Evolutionary conservation across 768 basidiomycete genomes (phyloP).

Genomic region (Kwoniella europaea): DNA sequence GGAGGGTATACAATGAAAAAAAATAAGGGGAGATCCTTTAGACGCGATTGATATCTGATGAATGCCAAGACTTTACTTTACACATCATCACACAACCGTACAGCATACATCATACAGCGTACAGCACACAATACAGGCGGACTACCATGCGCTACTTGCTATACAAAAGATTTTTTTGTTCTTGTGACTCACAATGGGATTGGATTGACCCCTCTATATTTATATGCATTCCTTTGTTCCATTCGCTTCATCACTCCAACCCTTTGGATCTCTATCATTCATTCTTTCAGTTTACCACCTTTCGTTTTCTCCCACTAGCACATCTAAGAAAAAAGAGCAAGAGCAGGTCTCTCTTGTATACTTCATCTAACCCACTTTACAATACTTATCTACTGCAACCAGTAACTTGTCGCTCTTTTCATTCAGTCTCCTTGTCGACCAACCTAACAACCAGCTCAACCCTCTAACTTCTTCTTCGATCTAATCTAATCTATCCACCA

Average conservation of each 20-base stretch:
- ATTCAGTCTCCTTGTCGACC: background rate
- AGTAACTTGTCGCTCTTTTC: background rate
- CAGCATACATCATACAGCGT: background rate
- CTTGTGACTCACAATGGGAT: background rate
- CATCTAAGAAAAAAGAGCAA: background rate
- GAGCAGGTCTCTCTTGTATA: background rate
- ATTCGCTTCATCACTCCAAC: background rate
- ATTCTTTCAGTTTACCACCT: background rate
- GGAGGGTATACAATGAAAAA: background rate
- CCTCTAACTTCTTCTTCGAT: background rate
- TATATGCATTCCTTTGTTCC: background rate
- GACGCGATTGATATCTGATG: background rate
- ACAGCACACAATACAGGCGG: background rate
- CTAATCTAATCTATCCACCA: background rate
- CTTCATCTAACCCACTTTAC: background rate
- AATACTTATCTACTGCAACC: background rate
- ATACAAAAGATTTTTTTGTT: background rate
- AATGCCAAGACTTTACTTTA: background rate
- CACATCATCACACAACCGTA: background rate
- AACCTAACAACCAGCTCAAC: background rate
- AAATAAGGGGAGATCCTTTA: background rate
- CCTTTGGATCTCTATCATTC: background rate
- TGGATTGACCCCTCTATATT: background rate
- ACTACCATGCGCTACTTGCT: background rate
- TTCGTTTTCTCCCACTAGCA: background rate